Conservation (phyloP, 768 basidiomycete species). For the Lepiota subincarnata region DNA sequence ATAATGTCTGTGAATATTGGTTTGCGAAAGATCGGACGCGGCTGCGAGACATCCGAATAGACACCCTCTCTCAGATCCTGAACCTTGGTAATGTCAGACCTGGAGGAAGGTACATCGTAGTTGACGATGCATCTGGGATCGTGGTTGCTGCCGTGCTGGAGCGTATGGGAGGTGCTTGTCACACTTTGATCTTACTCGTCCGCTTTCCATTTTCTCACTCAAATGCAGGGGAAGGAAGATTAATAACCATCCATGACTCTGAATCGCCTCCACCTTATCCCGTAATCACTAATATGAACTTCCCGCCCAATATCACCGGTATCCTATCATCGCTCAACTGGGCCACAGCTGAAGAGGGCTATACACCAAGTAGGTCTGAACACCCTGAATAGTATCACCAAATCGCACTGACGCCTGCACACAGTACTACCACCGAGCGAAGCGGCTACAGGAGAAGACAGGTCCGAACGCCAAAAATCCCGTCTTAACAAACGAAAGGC, state of each 20-base stretch:
- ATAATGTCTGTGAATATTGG: slow-evolving; percentile 88
- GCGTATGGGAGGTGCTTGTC: slow-evolving; percentile 68
- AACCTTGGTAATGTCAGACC: slow-evolving; percentile 80
- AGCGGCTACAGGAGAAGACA: slow-evolving; percentile 50
- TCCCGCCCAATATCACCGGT: slow-evolving; percentile 49
- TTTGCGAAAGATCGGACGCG: slow-evolving; percentile 77
- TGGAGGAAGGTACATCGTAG: slow-evolving; percentile 81
- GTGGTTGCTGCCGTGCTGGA: slow-evolving; percentile 83
- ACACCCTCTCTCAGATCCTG: slow-evolving; percentile 86
- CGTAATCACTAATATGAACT: slow-evolving; percentile 83
- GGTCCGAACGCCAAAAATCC: slow-evolving; percentile 67
- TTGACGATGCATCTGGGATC: slow-evolving; percentile 90
- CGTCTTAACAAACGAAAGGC: slow-evolving; percentile 76
- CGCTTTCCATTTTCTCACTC: neutral
- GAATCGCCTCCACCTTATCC: slow-evolving; percentile 94
- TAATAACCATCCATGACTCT: slow-evolving; percentile 82
- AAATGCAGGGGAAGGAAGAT: slow-evolving; percentile 63
- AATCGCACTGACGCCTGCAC: slow-evolving; percentile 8
- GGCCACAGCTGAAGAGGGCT: slow-evolving; percentile 80
- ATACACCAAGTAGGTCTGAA: slow-evolving; percentile 52
- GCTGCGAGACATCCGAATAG: slow-evolving; percentile 80
- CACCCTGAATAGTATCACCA: neutral
- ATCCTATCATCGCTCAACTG: slow-evolving; percentile 78
- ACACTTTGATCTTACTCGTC: neutral
- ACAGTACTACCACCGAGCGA: slow-evolving; percentile 60